Base-by-base conservation (phyloP, 2,329 filamentous ascomycete species). In the Cytospora piceae region DNA sequence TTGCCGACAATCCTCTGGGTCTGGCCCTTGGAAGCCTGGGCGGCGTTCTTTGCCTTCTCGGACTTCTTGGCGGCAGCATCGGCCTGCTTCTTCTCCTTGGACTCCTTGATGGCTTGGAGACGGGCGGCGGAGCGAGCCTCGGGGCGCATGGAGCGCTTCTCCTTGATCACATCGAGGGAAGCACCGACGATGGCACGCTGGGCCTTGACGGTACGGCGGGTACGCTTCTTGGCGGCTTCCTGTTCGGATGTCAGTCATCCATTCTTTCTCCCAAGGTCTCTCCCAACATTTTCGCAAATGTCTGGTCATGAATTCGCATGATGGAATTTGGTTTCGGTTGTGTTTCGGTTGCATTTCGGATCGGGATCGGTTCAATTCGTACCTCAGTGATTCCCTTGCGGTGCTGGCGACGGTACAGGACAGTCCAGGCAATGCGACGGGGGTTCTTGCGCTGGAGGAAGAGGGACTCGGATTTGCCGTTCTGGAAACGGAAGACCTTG, bases 371-470 rank as follows among this genome's bases (percentile, higher is more conserved):
- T 67, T 57, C 17, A 63, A 68, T 61, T 81, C 91, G 85, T 90
- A 98, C 95, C 94, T 99, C 95, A 88, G 94, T 96, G 85, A 98
- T 96, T 90, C 95, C 95, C 93, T 99, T 99, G 88, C 94, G 95
- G 91, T 97, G 94, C 86, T 96, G 92, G 84, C 94, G 92, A 83
- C 95, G 90, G 92, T 92, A 99, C 72, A 99, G 92, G 77, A 94
- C 90, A 74, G 95, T 99, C 95, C 95, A 99, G 75, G 94, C 90
- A 83, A 99, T 98, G 82, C 94, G 93, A 83, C 95, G 94, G 81
- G 95, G 95, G 90, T 99, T 99, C 93, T 99, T 99, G 88, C 95
- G 94, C 89, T 99, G 95, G 76, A 98, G 92, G 90, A 99, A 99
- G 75, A 99, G 92, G 74, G 93, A 97, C 87, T 99, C 95, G 84